Percentiles rank a stretch among this genome's conserved stretches.
phyloP scores from a whole-genome alignment of 1,284 basidiomycete species.

The Pseudozyma sp. region DNA sequence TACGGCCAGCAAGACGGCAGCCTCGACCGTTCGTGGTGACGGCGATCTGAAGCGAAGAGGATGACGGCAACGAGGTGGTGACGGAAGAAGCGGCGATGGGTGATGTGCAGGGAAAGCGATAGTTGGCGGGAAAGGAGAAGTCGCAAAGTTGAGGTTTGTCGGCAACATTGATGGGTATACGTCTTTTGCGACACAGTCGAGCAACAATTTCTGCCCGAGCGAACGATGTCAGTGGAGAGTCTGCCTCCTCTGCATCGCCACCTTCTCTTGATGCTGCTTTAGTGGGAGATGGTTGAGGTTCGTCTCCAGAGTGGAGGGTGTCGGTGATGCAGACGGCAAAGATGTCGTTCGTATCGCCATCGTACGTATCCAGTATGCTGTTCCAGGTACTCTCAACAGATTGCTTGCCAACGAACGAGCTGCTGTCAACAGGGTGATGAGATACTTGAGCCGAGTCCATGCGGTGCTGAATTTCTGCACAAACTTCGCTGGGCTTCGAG shows the following conservation, averaged over 20 bases:
- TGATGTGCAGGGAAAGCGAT: slow-evolving; percentile 76
- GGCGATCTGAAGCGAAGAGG: slow-evolving; percentile 81
- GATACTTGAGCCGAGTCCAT: slow-evolving; percentile 72
- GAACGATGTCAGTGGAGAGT: slow-evolving; percentile 23
- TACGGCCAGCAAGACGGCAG: slow-evolving; percentile 83
- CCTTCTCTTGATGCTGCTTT: slow-evolving; percentile 4
- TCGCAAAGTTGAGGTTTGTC: slow-evolving; percentile 89
- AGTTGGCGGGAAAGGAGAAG: slow-evolving; percentile 87
- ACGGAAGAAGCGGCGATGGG: background rate
- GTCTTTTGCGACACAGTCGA: slow-evolving; percentile 61
- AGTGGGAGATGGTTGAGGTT: slow-evolving; percentile 3
- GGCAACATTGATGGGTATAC: slow-evolving; percentile 85
- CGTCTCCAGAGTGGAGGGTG: slow-evolving; percentile 58
- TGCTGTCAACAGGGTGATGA: slow-evolving; percentile 64
- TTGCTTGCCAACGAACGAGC: slow-evolving; percentile 8
- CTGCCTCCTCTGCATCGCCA: slow-evolving; percentile 8
- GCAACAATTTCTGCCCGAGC: slow-evolving; percentile 50
- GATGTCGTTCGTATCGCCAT: slow-evolving; percentile 29
- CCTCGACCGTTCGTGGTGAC: slow-evolving; percentile 93
- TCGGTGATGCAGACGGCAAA: slow-evolving; percentile 67
- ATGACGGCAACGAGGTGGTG: background rate
- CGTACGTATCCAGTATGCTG: slow-evolving; percentile 23
- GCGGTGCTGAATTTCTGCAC: slow-evolving; percentile 74
- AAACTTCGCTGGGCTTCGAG: slow-evolving; percentile 67
- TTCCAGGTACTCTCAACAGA: slow-evolving; percentile 17